Conservation (phyloP, 2,329 filamentous ascomycete species). For the Colletotrichum higginsianum region DNA sequence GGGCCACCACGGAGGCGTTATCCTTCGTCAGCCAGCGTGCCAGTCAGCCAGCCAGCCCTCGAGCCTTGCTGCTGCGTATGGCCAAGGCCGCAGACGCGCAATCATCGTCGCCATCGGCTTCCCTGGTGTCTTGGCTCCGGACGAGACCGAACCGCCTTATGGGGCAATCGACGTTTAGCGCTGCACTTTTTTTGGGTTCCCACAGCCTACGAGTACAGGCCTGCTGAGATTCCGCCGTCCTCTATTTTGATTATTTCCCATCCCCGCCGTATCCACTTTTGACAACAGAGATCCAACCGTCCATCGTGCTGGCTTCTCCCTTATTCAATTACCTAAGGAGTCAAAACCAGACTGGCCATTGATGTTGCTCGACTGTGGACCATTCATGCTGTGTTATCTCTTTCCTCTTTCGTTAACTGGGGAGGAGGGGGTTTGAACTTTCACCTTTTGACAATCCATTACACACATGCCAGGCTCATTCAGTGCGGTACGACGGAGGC, state of each 20-base stretch:
- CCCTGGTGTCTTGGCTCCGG: constrained; percentile 34
- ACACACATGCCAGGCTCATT: not conserved
- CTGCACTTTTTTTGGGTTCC: not conserved
- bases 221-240: constrained; percentile 15
- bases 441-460: not conserved
- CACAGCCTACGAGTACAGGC: not conserved
- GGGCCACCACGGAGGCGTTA: not conserved
- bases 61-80: constrained; percentile 9
- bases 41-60: constrained; percentile 23
- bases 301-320: not conserved
- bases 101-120: constrained; percentile 40
- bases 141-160: constrained; percentile 36
- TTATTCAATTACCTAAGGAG: not conserved
- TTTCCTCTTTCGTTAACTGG: not conserved
- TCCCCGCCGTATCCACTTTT: constrained; percentile 34
- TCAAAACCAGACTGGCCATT: not conserved
- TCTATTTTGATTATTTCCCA: constrained; percentile 15
- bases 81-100: constrained; percentile 44
- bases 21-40: not conserved
- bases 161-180: constrained; percentile 30
- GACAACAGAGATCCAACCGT: not conserved
- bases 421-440: too few relatives aligned
- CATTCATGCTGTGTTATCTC: too few relatives aligned
- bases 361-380: not conserved
- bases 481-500: constrained; percentile 8